Percentiles rank a stretch among this genome's conserved stretches.
Conservation (phyloP, 345 rosid genomes). For the Eucalyptus coolabah region DNA sequence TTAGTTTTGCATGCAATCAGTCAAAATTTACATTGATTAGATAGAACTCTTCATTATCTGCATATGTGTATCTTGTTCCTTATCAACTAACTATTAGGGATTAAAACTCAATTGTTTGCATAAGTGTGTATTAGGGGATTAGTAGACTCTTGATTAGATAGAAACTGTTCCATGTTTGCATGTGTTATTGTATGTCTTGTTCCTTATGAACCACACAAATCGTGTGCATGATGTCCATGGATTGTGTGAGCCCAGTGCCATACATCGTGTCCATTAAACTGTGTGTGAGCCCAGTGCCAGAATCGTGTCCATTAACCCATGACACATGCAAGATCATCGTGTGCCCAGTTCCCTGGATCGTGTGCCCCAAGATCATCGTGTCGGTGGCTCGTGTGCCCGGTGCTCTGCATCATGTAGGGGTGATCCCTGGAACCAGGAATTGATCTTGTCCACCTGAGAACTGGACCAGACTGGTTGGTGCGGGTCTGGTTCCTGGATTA, state of each 20-base stretch:
- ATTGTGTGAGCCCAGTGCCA: not conserved
- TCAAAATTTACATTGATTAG: not conserved
- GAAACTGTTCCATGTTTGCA: not conserved
- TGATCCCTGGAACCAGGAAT: too few species aligned
- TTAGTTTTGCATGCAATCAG: not conserved
- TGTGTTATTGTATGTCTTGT: not conserved
- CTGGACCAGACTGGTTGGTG: too few species aligned
- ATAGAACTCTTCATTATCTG: not conserved
- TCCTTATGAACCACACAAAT: not conserved
- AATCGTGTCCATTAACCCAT: too few species aligned
- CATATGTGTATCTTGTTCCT: not conserved
- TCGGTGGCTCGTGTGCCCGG: too few species aligned
- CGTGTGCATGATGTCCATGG: not conserved
- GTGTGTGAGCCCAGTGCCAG: too few species aligned
- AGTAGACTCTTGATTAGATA: not conserved
- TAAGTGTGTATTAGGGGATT: not conserved
- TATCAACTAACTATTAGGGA: not conserved
- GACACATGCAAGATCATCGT: too few species aligned
- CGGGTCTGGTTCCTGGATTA: too few species aligned
- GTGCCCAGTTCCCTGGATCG: too few species aligned
- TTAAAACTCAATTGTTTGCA: not conserved
- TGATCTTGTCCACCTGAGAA: too few species aligned
- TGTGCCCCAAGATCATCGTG: too few species aligned
- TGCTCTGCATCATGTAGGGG: too few species aligned
- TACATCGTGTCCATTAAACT: not conserved